These are phyloP conservation scores for Lactarius vividus DNA, from an alignment of 768 basidiomycete species.

Conservation along the genomic window DNA sequence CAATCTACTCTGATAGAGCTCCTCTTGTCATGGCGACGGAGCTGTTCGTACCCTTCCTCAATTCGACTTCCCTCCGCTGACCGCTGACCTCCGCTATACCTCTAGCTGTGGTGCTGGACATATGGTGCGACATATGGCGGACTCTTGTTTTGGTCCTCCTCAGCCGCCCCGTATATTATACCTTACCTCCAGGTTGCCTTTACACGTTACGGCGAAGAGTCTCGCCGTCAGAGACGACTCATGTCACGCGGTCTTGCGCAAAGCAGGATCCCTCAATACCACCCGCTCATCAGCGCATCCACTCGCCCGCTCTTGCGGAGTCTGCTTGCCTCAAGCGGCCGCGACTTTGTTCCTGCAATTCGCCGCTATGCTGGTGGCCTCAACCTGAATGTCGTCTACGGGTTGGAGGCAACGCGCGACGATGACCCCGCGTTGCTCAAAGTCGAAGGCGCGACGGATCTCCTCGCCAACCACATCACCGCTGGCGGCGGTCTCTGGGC, in stretches of 20 bases:
- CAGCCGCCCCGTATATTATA: neutral
- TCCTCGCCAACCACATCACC: slow-evolving; percentile 45
- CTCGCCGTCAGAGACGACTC: slow-evolving; percentile 26
- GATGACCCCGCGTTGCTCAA: slow-evolving; percentile 43
- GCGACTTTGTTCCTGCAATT: slow-evolving; percentile 23
- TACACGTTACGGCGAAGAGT: slow-evolving; percentile 26
- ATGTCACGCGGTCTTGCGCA: slow-evolving; percentile 26
- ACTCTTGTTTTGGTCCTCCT: neutral
- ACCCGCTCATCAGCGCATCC: slow-evolving; percentile 24
- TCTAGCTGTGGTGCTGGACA: slow-evolving; percentile 24
- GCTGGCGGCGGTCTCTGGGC: slow-evolving; percentile 45
- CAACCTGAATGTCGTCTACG: slow-evolving; percentile 52
- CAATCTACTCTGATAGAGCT: slow-evolving; percentile 75
- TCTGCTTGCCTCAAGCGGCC: slow-evolving; percentile 20
- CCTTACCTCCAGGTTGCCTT: slow-evolving; percentile 21
- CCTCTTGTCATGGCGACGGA: slow-evolving; percentile 67
- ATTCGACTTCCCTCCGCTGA: neutral
- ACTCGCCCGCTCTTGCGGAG: slow-evolving; percentile 25
- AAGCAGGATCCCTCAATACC: slow-evolving; percentile 17
- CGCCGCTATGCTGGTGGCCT: slow-evolving; percentile 27
- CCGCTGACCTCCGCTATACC: neutral
- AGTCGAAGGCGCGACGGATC: slow-evolving; percentile 41
- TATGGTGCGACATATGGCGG: slow-evolving; percentile 18
- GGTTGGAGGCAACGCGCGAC: slow-evolving; percentile 45
- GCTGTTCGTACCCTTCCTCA: slow-evolving; percentile 45